phyloP scores from a whole-genome alignment of 306 rosid species.

The Cucumis sativus region Cucumber_9930_V3 NC_026660.2:29100501-29101000 shows the following conservation, averaged over 20 bases:
- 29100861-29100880: slow-evolving; percentile 1
- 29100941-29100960: neutral
- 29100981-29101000: neutral
- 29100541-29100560: no score
- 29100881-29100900: neutral
- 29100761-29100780: slow-evolving; percentile 5
- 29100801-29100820: slow-evolving; percentile 7
- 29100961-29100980: neutral
- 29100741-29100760: neutral
- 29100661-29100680: neutral
- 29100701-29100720: neutral
- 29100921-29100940: neutral
- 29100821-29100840: slow-evolving; percentile 1
- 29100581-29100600: no score
- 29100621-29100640: no score
- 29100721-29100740: neutral
- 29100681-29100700: slow-evolving; percentile 4
- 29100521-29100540: no score
- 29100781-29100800: slow-evolving; percentile 6
- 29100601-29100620: no score
- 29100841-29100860: slow-evolving; percentile 5
- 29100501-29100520: no score
- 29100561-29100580: no score
- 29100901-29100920: neutral
- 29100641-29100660: no score